Percentiles rank a stretch among this genome's conserved stretches.
phyloP scores from a whole-genome alignment of 768 basidiomycete species.

The Collybia sordida region DNA sequence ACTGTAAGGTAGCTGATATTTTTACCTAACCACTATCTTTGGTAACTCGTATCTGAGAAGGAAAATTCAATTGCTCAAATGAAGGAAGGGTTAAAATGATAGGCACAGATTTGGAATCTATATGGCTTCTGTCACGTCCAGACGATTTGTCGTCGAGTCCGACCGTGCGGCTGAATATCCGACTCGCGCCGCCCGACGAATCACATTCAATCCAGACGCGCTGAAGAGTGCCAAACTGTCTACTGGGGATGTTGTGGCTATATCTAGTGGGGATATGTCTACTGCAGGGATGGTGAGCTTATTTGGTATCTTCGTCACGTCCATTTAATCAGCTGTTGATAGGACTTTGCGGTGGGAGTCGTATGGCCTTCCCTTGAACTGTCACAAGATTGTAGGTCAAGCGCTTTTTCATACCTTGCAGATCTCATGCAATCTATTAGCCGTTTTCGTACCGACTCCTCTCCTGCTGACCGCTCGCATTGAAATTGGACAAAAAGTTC shows the following conservation, averaged over 20 bases:
- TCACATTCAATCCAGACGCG: conserved; percentile 61
- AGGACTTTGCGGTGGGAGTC: conserved; percentile 68
- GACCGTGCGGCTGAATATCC: conserved; percentile 31
- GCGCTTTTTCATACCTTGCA: background rate
- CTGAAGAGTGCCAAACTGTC: conserved; percentile 60
- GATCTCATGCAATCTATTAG: conserved; percentile 31
- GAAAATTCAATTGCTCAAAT: no score
- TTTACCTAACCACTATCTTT: no score
- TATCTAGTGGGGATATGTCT: conserved; percentile 41
- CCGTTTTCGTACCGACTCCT: conserved; percentile 52
- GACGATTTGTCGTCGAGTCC: conserved; percentile 39
- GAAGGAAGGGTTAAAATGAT: no score
- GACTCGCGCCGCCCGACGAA: conserved; percentile 58
- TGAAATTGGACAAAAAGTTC: conserved; percentile 44
- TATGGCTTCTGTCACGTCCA: conserved; percentile 27
- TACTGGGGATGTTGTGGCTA: conserved; percentile 68
- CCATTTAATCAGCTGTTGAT: conserved; percentile 16
- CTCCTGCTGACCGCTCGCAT: conserved; percentile 63
- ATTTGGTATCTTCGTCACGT: background rate
- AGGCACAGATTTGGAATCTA: background rate
- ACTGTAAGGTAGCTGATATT: no score
- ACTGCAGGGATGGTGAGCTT: conserved; percentile 24
- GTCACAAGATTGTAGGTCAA: conserved; percentile 53
- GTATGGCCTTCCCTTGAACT: conserved; percentile 76
- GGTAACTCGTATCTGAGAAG: no score